phyloP scores from a whole-genome alignment of 805 yeast genomes.

The Ogataea dorogensis region DNA sequence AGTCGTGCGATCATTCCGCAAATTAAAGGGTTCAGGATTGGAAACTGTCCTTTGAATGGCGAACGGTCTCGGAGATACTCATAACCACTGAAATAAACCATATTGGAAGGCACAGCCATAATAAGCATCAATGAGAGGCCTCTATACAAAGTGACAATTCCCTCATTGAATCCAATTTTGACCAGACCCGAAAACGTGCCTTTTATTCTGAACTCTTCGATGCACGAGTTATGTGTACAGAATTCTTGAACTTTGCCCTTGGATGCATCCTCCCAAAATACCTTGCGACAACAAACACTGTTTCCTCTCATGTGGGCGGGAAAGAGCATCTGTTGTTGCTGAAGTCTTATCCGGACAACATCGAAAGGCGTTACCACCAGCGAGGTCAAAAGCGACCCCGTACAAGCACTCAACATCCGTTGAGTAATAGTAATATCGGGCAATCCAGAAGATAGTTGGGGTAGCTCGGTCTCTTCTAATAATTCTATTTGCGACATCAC shows the following conservation, averaged over 20 bases:
- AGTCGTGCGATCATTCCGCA: constrained; percentile 86
- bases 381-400: constrained; percentile 72
- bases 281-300: constrained; percentile 37
- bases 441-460: neutral
- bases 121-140: constrained; percentile 78
- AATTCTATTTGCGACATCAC: constrained; percentile 10
- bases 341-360: constrained; percentile 72
- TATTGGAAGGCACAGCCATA: constrained; percentile 92
- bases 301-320: constrained; percentile 34
- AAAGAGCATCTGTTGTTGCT: constrained; percentile 66
- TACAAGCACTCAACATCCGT: constrained; percentile 75
- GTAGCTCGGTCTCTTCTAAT: constrained; percentile 4
- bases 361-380: constrained; percentile 78
- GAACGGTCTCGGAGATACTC: constrained; percentile 81
- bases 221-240: constrained; percentile 40
- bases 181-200: constrained; percentile 77
- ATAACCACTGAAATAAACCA: constrained; percentile 92
- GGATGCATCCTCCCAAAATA: constrained; percentile 33
- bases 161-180: constrained; percentile 70
- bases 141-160: constrained; percentile 76
- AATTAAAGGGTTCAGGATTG: constrained; percentile 62
- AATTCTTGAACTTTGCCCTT: constrained; percentile 30
- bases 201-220: constrained; percentile 42
- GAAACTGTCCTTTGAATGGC: constrained; percentile 41
- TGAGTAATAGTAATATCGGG: constrained; percentile 50